These are phyloP conservation scores for Alternaria brassicae DNA, from an alignment of 2,329 filamentous ascomycete genomes.

Conservation along the genomic window DNA sequence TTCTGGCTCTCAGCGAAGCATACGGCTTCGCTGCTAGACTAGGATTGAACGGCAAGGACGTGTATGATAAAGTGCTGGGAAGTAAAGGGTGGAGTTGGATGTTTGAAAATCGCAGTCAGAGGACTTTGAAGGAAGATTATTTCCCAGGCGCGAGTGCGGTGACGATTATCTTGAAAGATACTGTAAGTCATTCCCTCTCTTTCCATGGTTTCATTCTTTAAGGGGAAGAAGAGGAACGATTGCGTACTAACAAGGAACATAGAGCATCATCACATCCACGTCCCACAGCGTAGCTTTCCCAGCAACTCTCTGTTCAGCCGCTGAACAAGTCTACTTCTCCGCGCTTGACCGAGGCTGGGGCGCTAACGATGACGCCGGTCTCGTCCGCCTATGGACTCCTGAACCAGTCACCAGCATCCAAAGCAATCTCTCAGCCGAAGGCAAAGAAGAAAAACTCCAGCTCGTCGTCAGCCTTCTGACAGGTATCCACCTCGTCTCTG, in stretches of 20 bases:
- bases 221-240: not conserved
- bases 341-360: constrained; percentile 65
- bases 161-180: constrained; percentile 58
- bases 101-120: constrained; percentile 64
- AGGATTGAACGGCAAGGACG: constrained; percentile 59
- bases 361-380: constrained; percentile 61
- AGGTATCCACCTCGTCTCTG: constrained; percentile 47
- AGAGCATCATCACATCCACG: constrained; percentile 72
- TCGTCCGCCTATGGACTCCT: constrained; percentile 61
- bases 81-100: constrained; percentile 60
- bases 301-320: constrained; percentile 65
- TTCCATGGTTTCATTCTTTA: not conserved
- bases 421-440: constrained; percentile 28
- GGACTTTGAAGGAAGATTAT: constrained; percentile 61
- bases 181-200: constrained; percentile 28
- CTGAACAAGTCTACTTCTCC: constrained; percentile 70
- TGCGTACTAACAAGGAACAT: constrained; percentile 5
- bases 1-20: constrained; percentile 62
- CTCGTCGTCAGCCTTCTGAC: constrained; percentile 46
- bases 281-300: constrained; percentile 66
- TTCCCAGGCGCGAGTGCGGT: constrained; percentile 54
- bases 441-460: constrained; percentile 43
- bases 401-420: constrained; percentile 49
- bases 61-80: constrained; percentile 58
- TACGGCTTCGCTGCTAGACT: constrained; percentile 64